Percentiles rank a stretch among this genome's conserved stretches.
Conservation (phyloP, 805 yeast species). For the Wickerhamomyces canadensis region DNA sequence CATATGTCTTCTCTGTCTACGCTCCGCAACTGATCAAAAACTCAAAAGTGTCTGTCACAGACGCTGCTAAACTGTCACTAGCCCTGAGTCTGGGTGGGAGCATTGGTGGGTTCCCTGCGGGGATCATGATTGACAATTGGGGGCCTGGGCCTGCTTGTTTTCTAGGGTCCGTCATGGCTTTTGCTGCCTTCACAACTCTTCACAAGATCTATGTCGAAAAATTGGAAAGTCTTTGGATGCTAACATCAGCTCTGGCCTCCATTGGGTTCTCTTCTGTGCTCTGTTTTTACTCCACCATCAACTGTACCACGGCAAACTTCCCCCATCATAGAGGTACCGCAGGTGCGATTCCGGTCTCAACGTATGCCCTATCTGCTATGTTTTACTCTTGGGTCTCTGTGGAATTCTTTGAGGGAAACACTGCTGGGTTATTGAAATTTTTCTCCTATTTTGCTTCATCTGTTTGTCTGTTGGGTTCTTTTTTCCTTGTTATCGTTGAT, state of each 20-base stretch:
- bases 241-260: conserved; percentile 44
- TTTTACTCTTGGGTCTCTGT: conserved; percentile 56
- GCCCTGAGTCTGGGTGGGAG: conserved; percentile 61
- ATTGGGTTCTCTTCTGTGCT: conserved; percentile 65
- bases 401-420: conserved; percentile 42
- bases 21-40: conserved; percentile 62
- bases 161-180: conserved; percentile 50
- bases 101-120: conserved; percentile 67
- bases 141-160: conserved; percentile 52
- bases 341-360: conserved; percentile 25
- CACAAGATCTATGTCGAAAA: conserved; percentile 39
- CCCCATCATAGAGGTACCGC: conserved; percentile 54
- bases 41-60: conserved; percentile 52
- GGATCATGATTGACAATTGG: conserved; percentile 54
- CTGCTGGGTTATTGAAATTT: conserved; percentile 51
- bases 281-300: conserved; percentile 53
- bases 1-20: conserved; percentile 69
- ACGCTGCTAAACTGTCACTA: conserved; percentile 60
- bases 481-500: conserved; percentile 23
- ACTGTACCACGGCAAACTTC: conserved; percentile 48
- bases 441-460: conserved; percentile 44
- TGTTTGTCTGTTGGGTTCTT: conserved; percentile 27
- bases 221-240: conserved; percentile 32
- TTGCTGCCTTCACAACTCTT: conserved; percentile 48
- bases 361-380: conserved; percentile 66